Evolutionary conservation across 805 yeast genomes (phyloP).

Genomic region (Suhomyces prunicola): DNA sequence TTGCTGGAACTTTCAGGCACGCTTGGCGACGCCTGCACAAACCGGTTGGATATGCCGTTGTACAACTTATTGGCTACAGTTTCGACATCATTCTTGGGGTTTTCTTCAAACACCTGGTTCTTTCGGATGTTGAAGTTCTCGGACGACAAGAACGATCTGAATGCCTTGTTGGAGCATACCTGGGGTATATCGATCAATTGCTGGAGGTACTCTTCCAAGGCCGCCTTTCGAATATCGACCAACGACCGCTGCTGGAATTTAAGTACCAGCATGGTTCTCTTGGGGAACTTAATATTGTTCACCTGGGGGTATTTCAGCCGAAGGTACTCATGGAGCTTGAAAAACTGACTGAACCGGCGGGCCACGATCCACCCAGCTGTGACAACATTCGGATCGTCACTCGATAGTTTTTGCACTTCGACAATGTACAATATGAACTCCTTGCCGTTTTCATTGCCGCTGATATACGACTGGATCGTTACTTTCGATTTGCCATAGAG

Average conservation of each 20-base stretch:
- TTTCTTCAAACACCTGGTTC: slow-evolving; percentile 27
- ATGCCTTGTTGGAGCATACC: slow-evolving; percentile 70
- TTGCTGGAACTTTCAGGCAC: slow-evolving; percentile 4
- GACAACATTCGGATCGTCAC: slow-evolving; percentile 39
- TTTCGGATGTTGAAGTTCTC: slow-evolving; percentile 47
- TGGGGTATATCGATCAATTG: slow-evolving; percentile 56
- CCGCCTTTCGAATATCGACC: slow-evolving; percentile 59
- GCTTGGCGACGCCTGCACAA: slow-evolving; percentile 1
- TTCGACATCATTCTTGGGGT: slow-evolving; percentile 21
- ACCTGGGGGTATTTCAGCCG: slow-evolving; percentile 51
- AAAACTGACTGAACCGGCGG: slow-evolving; percentile 82
- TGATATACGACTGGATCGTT: slow-evolving; percentile 50
- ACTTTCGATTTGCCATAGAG: slow-evolving; percentile 64
- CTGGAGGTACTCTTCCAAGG: slow-evolving; percentile 61
- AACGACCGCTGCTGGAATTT: slow-evolving; percentile 65
- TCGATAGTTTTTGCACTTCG: slow-evolving; percentile 58
- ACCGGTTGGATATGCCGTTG: slow-evolving; percentile 21
- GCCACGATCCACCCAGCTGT: slow-evolving; percentile 90
- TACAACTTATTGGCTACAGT: slow-evolving; percentile 34
- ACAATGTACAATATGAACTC: slow-evolving; percentile 72
- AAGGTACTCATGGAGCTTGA: slow-evolving; percentile 63
- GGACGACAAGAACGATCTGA: slow-evolving; percentile 76
- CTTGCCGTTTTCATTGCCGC: slow-evolving; percentile 53
- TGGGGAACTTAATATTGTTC: slow-evolving; percentile 51
- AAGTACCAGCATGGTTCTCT: slow-evolving; percentile 58